Evolutionary conservation across 257 asterid species (phyloP).

Genomic region (Euphrasia confusa): DNA sequence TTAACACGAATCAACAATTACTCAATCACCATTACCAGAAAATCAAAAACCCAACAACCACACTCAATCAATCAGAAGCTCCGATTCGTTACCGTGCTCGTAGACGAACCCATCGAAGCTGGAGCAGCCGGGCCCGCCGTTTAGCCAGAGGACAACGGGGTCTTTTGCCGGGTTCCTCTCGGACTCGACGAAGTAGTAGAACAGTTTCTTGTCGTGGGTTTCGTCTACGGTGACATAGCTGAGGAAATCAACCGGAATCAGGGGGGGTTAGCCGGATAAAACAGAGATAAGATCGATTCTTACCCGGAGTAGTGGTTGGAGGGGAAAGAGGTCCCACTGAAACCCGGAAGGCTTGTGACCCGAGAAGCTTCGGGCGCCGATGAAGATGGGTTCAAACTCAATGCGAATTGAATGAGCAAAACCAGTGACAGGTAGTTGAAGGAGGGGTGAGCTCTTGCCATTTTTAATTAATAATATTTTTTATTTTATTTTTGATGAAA

Average conservation of each 20-base stretch:
- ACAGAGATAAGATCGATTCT: background rate
- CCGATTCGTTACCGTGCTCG: conserved; percentile 66
- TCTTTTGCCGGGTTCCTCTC: conserved; percentile 64
- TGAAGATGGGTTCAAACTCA: conserved; percentile 22
- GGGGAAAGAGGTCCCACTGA: conserved; percentile 49
- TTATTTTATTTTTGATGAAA: background rate
- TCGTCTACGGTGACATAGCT: conserved; percentile 79
- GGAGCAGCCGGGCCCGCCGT: conserved; percentile 99
- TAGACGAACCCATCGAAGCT: conserved; percentile 96
- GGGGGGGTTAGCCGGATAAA: background rate
- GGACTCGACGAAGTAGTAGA: conserved; percentile 83
- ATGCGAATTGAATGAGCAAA: conserved; percentile 22
- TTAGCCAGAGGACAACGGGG: conserved; percentile 94
- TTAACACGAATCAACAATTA: background rate
- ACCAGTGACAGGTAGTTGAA: conserved; percentile 14
- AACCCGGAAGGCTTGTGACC: conserved; percentile 65
- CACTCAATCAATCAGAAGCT: background rate
- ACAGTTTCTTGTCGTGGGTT: conserved; percentile 59
- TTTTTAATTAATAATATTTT: conserved; percentile 9
- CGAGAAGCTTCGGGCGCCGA: conserved; percentile 68
- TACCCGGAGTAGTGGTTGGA: conserved; percentile 96
- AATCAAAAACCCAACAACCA: background rate
- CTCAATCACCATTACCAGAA: background rate
- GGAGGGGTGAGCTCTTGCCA: conserved; percentile 19
- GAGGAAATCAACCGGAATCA: conserved; percentile 4